These are phyloP conservation scores for Emergomyces africanus DNA, from an alignment of 2,329 filamentous ascomycete species.

Conservation along the genomic window DNA sequence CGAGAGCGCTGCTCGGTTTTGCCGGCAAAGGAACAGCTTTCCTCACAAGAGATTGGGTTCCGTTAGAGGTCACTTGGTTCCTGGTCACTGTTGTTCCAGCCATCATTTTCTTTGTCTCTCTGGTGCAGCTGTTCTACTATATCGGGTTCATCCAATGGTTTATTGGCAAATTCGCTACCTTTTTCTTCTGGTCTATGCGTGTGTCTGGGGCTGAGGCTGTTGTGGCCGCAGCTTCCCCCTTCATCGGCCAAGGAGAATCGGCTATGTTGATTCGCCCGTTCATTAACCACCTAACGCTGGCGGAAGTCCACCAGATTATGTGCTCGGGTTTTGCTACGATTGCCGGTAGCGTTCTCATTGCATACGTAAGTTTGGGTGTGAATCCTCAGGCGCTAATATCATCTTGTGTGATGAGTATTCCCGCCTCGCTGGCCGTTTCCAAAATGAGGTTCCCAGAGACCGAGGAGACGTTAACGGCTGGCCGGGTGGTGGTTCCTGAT, in stretches of 20 bases:
- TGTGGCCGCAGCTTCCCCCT: conserved; percentile 81
- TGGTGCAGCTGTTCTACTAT: conserved; percentile 81
- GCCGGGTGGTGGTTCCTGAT: conserved; percentile 67
- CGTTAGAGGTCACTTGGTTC: conserved; percentile 47
- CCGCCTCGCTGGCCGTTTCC: conserved; percentile 75
- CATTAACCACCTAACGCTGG: conserved; percentile 69
- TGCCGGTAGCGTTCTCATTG: conserved; percentile 72
- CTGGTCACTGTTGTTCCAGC: conserved; percentile 69
- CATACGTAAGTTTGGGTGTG: conserved; percentile 72
- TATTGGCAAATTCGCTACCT: conserved; percentile 70
- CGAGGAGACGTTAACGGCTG: conserved; percentile 73
- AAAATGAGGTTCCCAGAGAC: conserved; percentile 84
- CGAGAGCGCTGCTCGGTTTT: conserved; percentile 61
- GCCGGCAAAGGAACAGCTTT: conserved; percentile 62
- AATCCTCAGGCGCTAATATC: conserved; percentile 78
- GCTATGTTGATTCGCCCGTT: conserved; percentile 87
- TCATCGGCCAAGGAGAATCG: conserved; percentile 88
- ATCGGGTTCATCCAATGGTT: conserved; percentile 78
- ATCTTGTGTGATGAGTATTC: conserved; percentile 91
- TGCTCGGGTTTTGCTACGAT: conserved; percentile 88
- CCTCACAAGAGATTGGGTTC: conserved; percentile 42
- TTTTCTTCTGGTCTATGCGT: conserved; percentile 82
- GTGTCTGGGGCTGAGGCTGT: conserved; percentile 90
- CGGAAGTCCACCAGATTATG: conserved; percentile 88
- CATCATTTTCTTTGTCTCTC: conserved; percentile 90